These are phyloP conservation scores for Dictyostelium citrinum DNA, from an alignment of 78 protist genomes.

Conservation along the genomic window DNA sequence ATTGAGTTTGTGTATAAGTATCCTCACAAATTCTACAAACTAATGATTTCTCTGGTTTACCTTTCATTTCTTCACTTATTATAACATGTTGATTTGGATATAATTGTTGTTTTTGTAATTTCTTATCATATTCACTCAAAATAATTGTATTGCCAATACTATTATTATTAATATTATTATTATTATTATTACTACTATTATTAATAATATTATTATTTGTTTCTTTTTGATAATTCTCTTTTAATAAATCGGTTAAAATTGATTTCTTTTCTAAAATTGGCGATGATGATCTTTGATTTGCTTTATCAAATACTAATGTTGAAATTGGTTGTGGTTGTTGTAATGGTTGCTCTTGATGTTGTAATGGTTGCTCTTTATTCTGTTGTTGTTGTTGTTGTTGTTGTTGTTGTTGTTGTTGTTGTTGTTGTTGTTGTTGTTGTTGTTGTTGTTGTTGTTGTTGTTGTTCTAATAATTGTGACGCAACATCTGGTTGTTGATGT, in stretches of 20 bases:
- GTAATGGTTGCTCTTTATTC: neutral
- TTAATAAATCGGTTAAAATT: conserved; percentile 27
- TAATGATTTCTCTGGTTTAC: conserved; percentile 7
- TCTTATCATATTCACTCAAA: neutral
- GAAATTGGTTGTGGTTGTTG: neutral
- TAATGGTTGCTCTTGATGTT: neutral
- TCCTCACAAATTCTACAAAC: conserved; percentile 79
- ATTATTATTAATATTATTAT: no score
- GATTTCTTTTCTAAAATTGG: conserved; percentile 28
- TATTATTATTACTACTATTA: no score
- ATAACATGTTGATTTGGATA: neutral
- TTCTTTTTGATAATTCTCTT: conserved; percentile 8
- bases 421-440: neutral
- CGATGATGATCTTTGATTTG: neutral
- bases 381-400: neutral
- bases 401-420: neutral
- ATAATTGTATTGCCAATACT: neutral
- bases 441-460: neutral
- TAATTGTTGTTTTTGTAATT: neutral
- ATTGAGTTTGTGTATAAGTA: neutral
- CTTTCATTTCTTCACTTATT: neutral
- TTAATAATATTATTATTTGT: neutral
- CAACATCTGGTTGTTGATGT: neutral
- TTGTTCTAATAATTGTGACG: neutral
- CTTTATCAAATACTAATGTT: conserved; percentile 8